Conservation (phyloP, 768 basidiomycete genomes). For the Serendipita sp. region DNA sequence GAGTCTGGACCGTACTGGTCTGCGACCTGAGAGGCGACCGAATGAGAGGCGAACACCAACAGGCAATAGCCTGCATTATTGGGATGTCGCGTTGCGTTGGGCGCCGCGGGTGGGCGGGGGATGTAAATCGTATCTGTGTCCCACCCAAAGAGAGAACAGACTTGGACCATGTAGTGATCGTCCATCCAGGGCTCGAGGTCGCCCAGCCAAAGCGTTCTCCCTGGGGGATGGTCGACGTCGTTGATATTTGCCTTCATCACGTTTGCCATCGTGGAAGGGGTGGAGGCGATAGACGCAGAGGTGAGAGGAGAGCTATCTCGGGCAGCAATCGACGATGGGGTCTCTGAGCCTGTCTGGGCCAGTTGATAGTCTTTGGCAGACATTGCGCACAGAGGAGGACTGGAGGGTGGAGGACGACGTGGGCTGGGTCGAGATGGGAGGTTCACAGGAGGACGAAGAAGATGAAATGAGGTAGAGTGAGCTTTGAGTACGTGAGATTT, state of each 20-base stretch:
- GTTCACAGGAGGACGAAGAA: not conserved
- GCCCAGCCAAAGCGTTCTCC: constrained; percentile 58
- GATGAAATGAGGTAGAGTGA: not conserved
- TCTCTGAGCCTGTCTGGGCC: not conserved
- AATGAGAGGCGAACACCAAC: constrained; percentile 63
- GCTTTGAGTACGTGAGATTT: not conserved
- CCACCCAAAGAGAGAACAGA: constrained; percentile 78
- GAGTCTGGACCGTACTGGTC: constrained; percentile 37
- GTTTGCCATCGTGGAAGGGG: not conserved
- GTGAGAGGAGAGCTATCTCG: not conserved
- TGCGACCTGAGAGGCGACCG: constrained; percentile 54
- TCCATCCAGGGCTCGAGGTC: constrained; percentile 95
- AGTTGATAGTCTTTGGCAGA: no score
- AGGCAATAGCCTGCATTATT: constrained; percentile 84
- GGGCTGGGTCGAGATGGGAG: not conserved
- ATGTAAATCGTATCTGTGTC: constrained; percentile 53
- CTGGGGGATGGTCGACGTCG: constrained; percentile 2
- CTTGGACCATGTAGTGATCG: constrained; percentile 83
- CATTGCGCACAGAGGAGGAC: no score
- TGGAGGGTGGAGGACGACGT: not conserved
- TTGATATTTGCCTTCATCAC: not conserved
- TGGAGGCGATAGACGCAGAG: not conserved
- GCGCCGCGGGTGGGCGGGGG: constrained; percentile 43
- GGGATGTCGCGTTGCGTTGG: constrained; percentile 41
- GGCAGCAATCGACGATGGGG: not conserved